Base-by-base conservation (phyloP, 2,329 filamentous ascomycete genomes). In the Didymella lethalis region DNA sequence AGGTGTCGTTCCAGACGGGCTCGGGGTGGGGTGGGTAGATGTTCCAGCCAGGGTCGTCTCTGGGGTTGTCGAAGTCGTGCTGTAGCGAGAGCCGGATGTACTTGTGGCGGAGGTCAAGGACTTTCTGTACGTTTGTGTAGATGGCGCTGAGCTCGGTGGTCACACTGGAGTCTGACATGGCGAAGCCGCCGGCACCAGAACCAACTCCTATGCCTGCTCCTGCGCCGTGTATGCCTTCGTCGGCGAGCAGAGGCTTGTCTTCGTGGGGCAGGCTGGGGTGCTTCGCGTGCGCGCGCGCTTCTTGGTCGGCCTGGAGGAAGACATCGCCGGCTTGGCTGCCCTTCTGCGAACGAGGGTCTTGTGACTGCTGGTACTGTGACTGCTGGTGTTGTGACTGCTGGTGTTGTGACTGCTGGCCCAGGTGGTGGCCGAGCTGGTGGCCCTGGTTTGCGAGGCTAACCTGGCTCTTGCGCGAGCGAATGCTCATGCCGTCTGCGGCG, bases 21-120 rank as follows among this genome's bases (percentile, higher is more conserved):
- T 96, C 91, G 6, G 94, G 95, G 4, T 93, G 93, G 14, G 91
- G 88, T 10, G 95, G 95, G 70, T 98, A 98, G 44, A 99, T 92
- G 53, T 85, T 84, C 94, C 94, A 99, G 48, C 83, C 85, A 0
- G 88, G 84, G 18, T 90, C 86, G 74, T 98, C 93, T 69, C 92
- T 92, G 1, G 95, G 95, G 67, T 98, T 97, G 73, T 97, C 92
- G 12, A 86, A 85, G 7, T 89, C 85, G 10, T 90, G 86, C 73
- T 99, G 95, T 20, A 93, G 81, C 0, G 95, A 98, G 16, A 97
- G 79, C 1, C 86, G 82, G 51, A 98, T 91, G 77, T 98, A 99
- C 70, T 92, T 96, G 75, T 93, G 89, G 60, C 95, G 88, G 40
- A 93, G 83, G 68, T 97, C 92, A 45, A 97, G 79, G n/a, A 98